Conservation (phyloP, 768 basidiomycete genomes). For the Leccinum subgranulosum region DNA sequence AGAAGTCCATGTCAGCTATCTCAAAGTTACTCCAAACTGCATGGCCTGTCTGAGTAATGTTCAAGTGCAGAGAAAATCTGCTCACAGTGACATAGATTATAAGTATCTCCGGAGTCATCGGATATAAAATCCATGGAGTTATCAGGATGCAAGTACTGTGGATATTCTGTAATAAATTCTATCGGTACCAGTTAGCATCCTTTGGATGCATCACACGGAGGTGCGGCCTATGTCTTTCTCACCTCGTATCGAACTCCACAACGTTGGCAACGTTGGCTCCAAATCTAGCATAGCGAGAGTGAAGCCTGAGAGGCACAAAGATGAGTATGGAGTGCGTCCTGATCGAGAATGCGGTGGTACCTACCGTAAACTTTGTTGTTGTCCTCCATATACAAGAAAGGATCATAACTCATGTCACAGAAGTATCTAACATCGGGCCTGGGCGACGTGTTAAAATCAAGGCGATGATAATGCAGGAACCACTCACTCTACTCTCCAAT, state of each 20-base stretch:
- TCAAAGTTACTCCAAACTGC: conserved; percentile 94
- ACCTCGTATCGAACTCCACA: conserved; percentile 62
- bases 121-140: conserved; percentile 67
- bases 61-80: neutral
- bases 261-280: conserved; percentile 56
- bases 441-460: neutral
- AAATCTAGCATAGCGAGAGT: conserved; percentile 66
- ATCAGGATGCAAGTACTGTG: conserved; percentile 50
- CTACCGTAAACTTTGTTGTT: conserved; percentile 49
- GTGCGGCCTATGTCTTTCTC: conserved; percentile 23
- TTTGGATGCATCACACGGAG: conserved; percentile 24
- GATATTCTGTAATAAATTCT: conserved; percentile 56
- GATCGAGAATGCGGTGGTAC: neutral
- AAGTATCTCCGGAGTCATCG: conserved; percentile 60
- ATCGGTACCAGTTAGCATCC: conserved; percentile 36
- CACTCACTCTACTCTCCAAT: conserved; percentile 59
- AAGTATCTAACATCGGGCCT: conserved; percentile 53
- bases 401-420: conserved; percentile 50
- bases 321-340: neutral
- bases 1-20: conserved; percentile 81
- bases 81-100: conserved; percentile 66
- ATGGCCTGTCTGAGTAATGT: neutral
- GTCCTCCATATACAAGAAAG: conserved; percentile 56
- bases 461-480: neutral
- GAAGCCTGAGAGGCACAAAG: conserved; percentile 39